Base-by-base conservation (phyloP, 148 eudicot genomes). In the Dysphania ambrosioides region DNA sequence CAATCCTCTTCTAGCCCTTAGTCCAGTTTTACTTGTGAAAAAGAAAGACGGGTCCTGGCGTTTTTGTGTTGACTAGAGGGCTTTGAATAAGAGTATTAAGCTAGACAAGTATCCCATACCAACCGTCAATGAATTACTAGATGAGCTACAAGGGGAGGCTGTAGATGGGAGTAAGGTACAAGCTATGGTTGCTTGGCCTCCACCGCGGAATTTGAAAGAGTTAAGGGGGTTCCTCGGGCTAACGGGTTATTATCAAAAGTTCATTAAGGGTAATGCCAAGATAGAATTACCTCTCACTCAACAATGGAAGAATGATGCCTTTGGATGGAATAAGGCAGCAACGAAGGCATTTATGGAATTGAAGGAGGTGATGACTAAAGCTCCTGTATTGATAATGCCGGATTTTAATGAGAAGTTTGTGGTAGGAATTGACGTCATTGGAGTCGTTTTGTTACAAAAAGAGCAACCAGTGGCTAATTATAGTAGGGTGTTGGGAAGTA, bases 351-450 rank as follows among this genome's bases (percentile, higher is more conserved):
- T 81, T 15, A 0, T 21, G 7, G 10, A 16, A 0, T 41, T 81
- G 0, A 76, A 81, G 35, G 1, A 11, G 10, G 63, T 74, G 0
- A 47, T 81, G 71, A 41, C 40, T 3, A 29, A 70, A 0, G 66
- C 77, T 21, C 77, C 77, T 0, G 80, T 81, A 0, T 11, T 77
- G 0, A 34, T 55, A n/a, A 19, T 75, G 4, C 78, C 71, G 0
- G 49, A 75, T 64, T 75, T 75, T 8, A 12, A 27, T 8, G 15
- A 31, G 3, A 13, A 27, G 0, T 75, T 75, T 8, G 8, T 4
- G 0, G 30, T 75, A 3, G 78, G 65, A 5, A 47, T 62, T 31
- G 78, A 75, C 47, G 78, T 71, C 3, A 65, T 75, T 1, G 78
- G 78, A 0, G 78, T 49, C 7, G 61, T 75, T 0, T 18, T 75